These are phyloP conservation scores for Talaromyces pinophilus DNA, from an alignment of 2,329 filamentous ascomycete species.

Conservation along the genomic window DNA sequence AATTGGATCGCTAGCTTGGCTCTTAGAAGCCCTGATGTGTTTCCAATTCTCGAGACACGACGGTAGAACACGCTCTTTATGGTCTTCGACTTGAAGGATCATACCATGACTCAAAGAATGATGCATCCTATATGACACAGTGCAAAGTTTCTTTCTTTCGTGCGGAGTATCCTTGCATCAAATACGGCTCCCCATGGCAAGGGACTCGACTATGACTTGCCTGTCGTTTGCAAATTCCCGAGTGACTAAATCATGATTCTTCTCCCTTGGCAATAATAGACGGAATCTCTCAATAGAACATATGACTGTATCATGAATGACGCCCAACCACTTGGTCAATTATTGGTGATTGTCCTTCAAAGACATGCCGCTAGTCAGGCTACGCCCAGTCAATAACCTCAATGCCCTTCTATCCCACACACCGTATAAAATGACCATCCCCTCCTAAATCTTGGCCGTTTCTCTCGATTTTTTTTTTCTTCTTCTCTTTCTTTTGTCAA, in stretches of 20 bases:
- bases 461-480: neutral
- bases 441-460: neutral
- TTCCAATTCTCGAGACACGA: neutral
- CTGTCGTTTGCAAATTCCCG: neutral
- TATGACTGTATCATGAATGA: neutral
- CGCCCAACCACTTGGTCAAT: neutral
- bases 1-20: neutral
- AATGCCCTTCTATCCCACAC: neutral
- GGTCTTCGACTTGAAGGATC: neutral
- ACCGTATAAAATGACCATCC: constrained; percentile 6
- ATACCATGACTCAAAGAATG: constrained; percentile 1
- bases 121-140: neutral
- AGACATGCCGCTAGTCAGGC: neutral
- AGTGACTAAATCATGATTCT: neutral
- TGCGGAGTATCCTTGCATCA: constrained; percentile 9
- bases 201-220: neutral
- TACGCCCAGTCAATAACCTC: constrained; percentile 9
- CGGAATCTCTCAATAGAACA: neutral
- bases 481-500: neutral
- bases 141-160: neutral
- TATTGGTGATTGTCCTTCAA: neutral
- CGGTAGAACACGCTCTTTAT: neutral
- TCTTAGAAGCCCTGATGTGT: neutral
- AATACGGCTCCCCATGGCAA: neutral
- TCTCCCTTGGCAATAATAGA: neutral